Base-by-base conservation (phyloP, 1,139 yeast species). In the Lodderomyces orthopsilosis region DNA sequence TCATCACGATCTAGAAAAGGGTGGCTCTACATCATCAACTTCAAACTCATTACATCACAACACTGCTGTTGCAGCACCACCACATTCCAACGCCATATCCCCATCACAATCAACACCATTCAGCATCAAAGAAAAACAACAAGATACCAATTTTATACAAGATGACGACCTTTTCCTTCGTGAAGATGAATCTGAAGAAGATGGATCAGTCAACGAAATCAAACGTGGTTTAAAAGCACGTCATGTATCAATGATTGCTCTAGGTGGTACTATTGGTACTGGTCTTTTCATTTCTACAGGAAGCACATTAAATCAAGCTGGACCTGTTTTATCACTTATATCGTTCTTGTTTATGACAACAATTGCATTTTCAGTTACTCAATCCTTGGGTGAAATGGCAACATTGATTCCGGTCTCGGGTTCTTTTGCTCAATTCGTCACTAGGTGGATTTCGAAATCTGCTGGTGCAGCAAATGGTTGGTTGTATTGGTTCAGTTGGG, bases 401-500 rank as follows among this genome's bases (percentile, higher is more conserved):
- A 81, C 88, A 13, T 79, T 77, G 54, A 80, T 83, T 39, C 89
- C 89, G 3, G 76, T 81, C 35, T 69, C 86, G 2, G 85, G 87
- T 14, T 79, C 85, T 1, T 83, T 85, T 62, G 66, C 74, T 32
- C 77, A 72, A 50, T 73, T 71, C 48, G 67, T 68, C 24, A 70
- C 84, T 42, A 67, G 90, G 57, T 86, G 86, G 71, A 62, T 78
- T 44, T 79, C 85, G 9, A 84, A 83, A 23, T 79, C 90, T 8
- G 67, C 85, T 45, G 94, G 95, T 50, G 88, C 86, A 45, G 82
- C 94, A 38, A 81, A 83, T 54, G 94, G 93, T 44, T 87, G 88
- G 79, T 74, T 81, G 66, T 89, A 88, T 62, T 86, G 93, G 91
- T 86, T 85, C 63, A 79, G 86, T 17, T 87, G 94, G 93, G 88